These are phyloP conservation scores for Starmerella bacillaris DNA, from an alignment of 805 yeast species.

Conservation along the genomic window DNA sequence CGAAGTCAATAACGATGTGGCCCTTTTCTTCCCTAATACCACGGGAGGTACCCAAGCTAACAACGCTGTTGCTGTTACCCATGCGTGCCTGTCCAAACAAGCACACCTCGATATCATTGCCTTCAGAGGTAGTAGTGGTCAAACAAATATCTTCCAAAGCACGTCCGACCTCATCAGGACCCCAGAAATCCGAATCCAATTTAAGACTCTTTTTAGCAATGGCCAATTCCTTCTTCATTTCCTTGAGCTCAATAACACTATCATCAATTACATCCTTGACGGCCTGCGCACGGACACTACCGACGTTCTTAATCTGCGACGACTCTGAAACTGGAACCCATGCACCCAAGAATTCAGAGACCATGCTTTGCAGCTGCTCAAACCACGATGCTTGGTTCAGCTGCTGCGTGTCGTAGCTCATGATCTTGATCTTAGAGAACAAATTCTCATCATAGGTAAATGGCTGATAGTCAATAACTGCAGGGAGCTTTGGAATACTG, in stretches of 20 bases:
- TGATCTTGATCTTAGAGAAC: slow-evolving; percentile 7
- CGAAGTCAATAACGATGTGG: slow-evolving; percentile 28
- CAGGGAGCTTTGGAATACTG: slow-evolving; percentile 10
- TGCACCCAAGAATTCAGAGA: not conserved
- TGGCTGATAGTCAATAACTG: not conserved
- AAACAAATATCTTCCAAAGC: slow-evolving; percentile 37
- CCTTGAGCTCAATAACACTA: slow-evolving; percentile 9
- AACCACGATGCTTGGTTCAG: not conserved
- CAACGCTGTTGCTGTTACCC: slow-evolving; percentile 25
- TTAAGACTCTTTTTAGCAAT: slow-evolving; percentile 8
- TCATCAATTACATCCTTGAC: slow-evolving; percentile 13
- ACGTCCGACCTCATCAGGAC: slow-evolving; percentile 47
- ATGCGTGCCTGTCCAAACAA: slow-evolving; percentile 42
- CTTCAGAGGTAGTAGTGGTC: slow-evolving; percentile 31
- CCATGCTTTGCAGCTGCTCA: not conserved
- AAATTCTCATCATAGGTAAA: slow-evolving; percentile 2
- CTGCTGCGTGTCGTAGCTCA: not conserved
- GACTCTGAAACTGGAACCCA: not conserved
- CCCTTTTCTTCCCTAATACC: slow-evolving; percentile 18
- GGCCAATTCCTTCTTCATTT: slow-evolving; percentile 14
- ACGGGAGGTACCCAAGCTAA: slow-evolving; percentile 33
- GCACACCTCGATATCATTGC: slow-evolving; percentile 45
- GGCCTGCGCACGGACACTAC: slow-evolving; percentile 3
- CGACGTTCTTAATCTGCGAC: not conserved
- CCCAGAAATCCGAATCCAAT: slow-evolving; percentile 23